Evolutionary conservation across 495 filamentous ascomycete species (phyloP).

Genomic region (Tuber borchii): DNA sequence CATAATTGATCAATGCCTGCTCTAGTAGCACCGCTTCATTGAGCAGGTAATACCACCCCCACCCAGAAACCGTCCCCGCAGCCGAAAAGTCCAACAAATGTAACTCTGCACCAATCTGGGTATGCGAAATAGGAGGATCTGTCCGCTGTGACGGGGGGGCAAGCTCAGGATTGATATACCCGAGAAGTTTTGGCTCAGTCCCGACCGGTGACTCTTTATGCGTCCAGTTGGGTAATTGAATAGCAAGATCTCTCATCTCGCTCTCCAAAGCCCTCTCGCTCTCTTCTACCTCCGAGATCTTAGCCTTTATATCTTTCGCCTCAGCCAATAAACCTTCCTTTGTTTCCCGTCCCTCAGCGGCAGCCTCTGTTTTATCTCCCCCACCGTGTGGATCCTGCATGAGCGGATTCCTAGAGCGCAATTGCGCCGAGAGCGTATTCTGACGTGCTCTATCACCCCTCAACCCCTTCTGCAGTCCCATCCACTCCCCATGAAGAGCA

Average conservation of each 20-base stretch:
- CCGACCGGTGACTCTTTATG: constrained; percentile 68
- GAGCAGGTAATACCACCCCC: constrained; percentile 93
- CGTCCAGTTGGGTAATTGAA: constrained; percentile 80
- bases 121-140: constrained; percentile 58
- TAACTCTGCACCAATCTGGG: constrained; percentile 73
- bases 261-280: constrained; percentile 55
- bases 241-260: constrained; percentile 67
- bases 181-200: constrained; percentile 51
- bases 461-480: constrained; percentile 51
- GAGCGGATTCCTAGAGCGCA: constrained; percentile 46
- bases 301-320: constrained; percentile 61
- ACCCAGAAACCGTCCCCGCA: constrained; percentile 72
- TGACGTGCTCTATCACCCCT: constrained; percentile 53
- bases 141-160: constrained; percentile 43
- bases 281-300: constrained; percentile 55
- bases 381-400: constrained; percentile 42
- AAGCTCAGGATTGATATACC: constrained; percentile 71
- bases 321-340: constrained; percentile 55
- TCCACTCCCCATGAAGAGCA: constrained; percentile 60
- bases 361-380: constrained; percentile 36
- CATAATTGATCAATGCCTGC: constrained; percentile 84
- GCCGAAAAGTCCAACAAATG: constrained; percentile 76
- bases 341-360: constrained; percentile 37
- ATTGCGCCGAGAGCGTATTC: constrained; percentile 51
- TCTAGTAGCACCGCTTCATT: constrained; percentile 87